Evolutionary conservation across 805 yeast genomes (phyloP), one percentile per base, ranked within the genome.

Genomic region (Monosporozyma unispora): DNA sequence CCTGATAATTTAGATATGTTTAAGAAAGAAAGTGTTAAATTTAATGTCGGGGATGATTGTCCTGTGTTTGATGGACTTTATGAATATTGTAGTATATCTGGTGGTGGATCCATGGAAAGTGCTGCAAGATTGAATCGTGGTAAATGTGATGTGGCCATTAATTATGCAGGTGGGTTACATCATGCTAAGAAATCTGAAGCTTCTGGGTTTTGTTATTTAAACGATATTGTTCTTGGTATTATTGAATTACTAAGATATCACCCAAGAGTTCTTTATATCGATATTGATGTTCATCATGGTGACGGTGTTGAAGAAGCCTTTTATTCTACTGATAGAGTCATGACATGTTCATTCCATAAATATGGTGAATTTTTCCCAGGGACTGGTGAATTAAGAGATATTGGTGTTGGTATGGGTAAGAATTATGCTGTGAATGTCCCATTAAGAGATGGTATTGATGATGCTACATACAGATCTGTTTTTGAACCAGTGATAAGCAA

Each of bases 301-400:
- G 98, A 91, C 68, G 98, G 98, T 55, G 98, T 91, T 18, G 96
- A 91, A 67, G 98, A 91, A 67, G 97, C 97, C 0, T 91, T 91
- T 62, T 87, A 91, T 70, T 79, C 93, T 16, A 87, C 96, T 1
- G 98, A 90, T 67, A 73, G 98, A 52, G 98, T 90, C 44, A 89
- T 90, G 96, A 90, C 97, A 0, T 90, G 90, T 57, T 84, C 95
- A 10, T 90, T 90, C 75, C 98, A 90, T 74, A 91, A 89, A 69
- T 91, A 83, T 66, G 98, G 98, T 19, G 93, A 88, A 66, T 91
- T 88, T 64, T 91, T 91, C 76, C 99, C 99, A 2, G 97, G 96
- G 12, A 91, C 99, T 0, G 99, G 99, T 23, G 86, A 87, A 57
- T 77, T 89, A 46, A 87, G 90, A 59, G 99, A 91, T 61, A 75